phyloP scores from a whole-genome alignment of 1,284 basidiomycete genomes.

The Malassezia equina region DNA sequence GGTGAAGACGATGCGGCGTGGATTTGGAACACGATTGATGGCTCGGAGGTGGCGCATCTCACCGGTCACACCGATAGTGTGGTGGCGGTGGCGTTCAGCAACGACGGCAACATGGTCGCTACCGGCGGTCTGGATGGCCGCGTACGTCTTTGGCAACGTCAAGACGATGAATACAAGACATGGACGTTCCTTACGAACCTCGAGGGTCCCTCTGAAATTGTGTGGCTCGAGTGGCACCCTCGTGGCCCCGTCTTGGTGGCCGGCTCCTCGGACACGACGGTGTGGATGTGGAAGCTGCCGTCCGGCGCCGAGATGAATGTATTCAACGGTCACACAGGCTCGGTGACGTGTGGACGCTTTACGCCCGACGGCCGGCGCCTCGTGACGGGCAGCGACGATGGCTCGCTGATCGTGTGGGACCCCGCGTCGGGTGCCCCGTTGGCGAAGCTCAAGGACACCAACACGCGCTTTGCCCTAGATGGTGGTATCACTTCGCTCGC shows the following conservation, averaged over 20 bases:
- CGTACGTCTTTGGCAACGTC: conserved; percentile 71
- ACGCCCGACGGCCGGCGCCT: conserved; percentile 66
- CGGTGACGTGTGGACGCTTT: conserved; percentile 79
- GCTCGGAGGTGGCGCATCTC: conserved; percentile 69
- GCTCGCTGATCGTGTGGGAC: conserved; percentile 81
- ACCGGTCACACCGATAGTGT: conserved; percentile 90
- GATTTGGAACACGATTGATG: conserved; percentile 79
- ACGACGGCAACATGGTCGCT: conserved; percentile 79
- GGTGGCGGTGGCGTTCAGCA: conserved; percentile 66
- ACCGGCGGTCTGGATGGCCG: conserved; percentile 96
- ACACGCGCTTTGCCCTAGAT: conserved; percentile 51
- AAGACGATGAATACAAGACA: conserved; percentile 54
- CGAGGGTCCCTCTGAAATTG: conserved; percentile 87
- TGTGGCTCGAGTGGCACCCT: conserved; percentile 95
- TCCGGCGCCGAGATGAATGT: conserved; percentile 90
- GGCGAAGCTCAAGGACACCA: conserved; percentile 62
- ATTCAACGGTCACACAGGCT: conserved; percentile 75
- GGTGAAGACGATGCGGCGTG: conserved; percentile 92
- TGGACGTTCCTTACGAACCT: conserved; percentile 91
- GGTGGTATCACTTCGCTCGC: conserved; percentile 76
- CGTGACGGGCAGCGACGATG: conserved; percentile 74
- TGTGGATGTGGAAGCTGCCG: conserved; percentile 99
- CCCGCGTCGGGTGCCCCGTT: conserved; percentile 66
- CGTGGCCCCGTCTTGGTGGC: conserved; percentile 78
- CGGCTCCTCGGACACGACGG: conserved; percentile 81